Conservation (phyloP, 257 asterid genomes). For the Petunia secreta region DNA sequence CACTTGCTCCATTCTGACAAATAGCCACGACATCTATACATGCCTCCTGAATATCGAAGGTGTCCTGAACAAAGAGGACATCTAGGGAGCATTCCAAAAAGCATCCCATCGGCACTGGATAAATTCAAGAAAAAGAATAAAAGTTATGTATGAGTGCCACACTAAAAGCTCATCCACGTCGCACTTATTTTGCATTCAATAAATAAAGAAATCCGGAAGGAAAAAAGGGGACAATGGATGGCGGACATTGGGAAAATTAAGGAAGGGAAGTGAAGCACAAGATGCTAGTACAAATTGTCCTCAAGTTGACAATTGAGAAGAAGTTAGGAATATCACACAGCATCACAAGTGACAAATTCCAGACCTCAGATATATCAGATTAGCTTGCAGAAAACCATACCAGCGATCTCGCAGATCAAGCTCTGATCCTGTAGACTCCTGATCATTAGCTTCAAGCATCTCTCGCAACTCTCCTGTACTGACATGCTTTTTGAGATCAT, state of each 20-base stretch:
- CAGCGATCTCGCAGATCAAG: slow-evolving; percentile 83
- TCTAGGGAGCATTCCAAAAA: slow-evolving; percentile 78
- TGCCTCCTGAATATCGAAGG: slow-evolving; percentile 75
- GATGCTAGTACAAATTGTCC: background rate
- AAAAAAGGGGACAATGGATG: background rate
- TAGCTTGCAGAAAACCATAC: slow-evolving; percentile 43
- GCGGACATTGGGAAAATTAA: background rate
- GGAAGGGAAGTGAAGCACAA: background rate
- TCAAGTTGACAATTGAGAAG: slow-evolving; percentile 10
- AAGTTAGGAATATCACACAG: slow-evolving; percentile 16
- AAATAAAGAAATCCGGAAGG: slow-evolving; percentile 21
- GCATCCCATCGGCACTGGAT: slow-evolving; percentile 95
- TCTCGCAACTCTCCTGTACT: slow-evolving; percentile 73
- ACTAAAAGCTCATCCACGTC: slow-evolving; percentile 20
- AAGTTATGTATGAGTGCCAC: background rate
- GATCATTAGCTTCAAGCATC: slow-evolving; percentile 89
- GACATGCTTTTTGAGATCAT: slow-evolving; percentile 83
- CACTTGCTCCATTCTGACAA: slow-evolving; percentile 95
- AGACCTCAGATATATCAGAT: background rate
- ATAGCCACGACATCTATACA: slow-evolving; percentile 82
- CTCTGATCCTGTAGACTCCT: slow-evolving; percentile 84
- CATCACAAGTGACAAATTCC: slow-evolving; percentile 9
- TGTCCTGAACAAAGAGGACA: slow-evolving; percentile 84
- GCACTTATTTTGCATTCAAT: background rate
- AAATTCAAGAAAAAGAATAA: slow-evolving; percentile 23